A percentile compares a stretch with the other conserved stretches of the same genome.
phyloP scores from a whole-genome alignment of 768 basidiomycete genomes.

The Suillus subalutaceus region DNA sequence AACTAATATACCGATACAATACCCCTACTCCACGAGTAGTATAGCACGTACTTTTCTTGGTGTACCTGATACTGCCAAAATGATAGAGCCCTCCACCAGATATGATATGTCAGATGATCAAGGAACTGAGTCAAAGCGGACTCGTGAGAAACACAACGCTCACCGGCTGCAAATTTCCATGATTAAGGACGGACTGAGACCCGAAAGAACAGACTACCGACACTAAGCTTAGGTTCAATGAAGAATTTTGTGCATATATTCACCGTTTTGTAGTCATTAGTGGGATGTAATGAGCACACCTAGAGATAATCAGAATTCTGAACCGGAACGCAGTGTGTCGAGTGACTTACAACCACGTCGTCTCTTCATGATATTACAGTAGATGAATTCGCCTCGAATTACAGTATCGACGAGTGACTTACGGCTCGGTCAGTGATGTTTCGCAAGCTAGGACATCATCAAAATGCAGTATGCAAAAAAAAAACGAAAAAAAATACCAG shows the following conservation, averaged over 20 bases:
- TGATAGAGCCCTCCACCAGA: conserved; percentile 64
- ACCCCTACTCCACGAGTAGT: background rate
- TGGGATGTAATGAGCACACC: conserved; percentile 83
- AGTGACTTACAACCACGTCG: conserved; percentile 58
- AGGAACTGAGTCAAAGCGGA: background rate
- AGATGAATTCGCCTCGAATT: conserved; percentile 11
- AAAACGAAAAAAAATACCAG: conserved; percentile 47
- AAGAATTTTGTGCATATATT: conserved; percentile 36
- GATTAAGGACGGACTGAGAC: conserved; percentile 72
- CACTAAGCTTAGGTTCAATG: conserved; percentile 9
- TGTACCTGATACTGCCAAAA: conserved; percentile 93
- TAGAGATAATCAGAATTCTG: conserved; percentile 29
- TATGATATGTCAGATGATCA: conserved; percentile 2
- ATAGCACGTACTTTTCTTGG: conserved; percentile 67
- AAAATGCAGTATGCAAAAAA: conserved; percentile 3
- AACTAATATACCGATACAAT: conserved; percentile 24
- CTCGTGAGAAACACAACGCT: conserved; percentile 15
- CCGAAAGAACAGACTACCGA: conserved; percentile 79
- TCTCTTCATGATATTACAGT: conserved; percentile 39
- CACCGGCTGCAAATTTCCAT: conserved; percentile 84
- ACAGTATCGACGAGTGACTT: conserved; percentile 23
- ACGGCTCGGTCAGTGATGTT: conserved; percentile 80
- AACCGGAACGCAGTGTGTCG: background rate
- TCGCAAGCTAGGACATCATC: conserved; percentile 66
- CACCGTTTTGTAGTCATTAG: conserved; percentile 92